Percentiles rank a stretch among this genome's conserved stretches.
Conservation (phyloP, 2,329 filamentous ascomycete species). For the Uncinocarpus reesii region DNA sequence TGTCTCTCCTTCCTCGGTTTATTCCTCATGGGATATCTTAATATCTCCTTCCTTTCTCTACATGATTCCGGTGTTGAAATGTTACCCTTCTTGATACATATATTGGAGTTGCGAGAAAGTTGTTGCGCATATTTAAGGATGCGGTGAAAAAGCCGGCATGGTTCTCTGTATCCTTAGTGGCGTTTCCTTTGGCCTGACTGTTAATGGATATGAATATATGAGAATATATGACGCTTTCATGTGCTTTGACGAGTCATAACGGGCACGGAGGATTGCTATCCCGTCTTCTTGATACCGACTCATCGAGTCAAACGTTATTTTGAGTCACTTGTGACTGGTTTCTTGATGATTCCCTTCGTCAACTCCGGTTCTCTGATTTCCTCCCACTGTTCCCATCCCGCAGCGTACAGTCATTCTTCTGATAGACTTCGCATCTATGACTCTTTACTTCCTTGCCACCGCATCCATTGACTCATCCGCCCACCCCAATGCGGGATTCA, state of each 20-base stretch:
- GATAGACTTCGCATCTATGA: too few species aligned
- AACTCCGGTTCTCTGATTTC: too few species aligned
- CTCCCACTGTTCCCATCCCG: too few species aligned
- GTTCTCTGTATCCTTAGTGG: not conserved
- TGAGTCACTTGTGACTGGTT: not conserved
- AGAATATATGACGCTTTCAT: not conserved
- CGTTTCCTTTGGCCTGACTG: not conserved
- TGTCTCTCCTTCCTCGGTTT: slow-evolving; percentile 10
- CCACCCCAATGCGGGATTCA: too few species aligned
- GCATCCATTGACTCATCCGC: too few species aligned
- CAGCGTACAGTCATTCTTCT: too few species aligned
- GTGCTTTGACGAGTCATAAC: not conserved
- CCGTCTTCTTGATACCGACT: too few species aligned
- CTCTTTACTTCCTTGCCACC: too few species aligned
- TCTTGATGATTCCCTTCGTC: too few species aligned
- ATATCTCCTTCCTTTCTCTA: slow-evolving; percentile 2
- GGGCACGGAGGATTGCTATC: too few species aligned
- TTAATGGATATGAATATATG: not conserved
- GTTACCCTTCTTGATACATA: not conserved
- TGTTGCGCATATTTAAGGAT: not conserved
- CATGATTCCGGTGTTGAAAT: slow-evolving; percentile 1
- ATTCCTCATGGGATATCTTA: not conserved
- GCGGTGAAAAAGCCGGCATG: not conserved
- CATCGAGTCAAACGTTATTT: too few species aligned
- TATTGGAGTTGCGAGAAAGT: not conserved